Evolutionary conservation across 805 yeast species (phyloP), one percentile per base, ranked within the genome.

Genomic region (Metschnikowia amazonensis): DNA sequence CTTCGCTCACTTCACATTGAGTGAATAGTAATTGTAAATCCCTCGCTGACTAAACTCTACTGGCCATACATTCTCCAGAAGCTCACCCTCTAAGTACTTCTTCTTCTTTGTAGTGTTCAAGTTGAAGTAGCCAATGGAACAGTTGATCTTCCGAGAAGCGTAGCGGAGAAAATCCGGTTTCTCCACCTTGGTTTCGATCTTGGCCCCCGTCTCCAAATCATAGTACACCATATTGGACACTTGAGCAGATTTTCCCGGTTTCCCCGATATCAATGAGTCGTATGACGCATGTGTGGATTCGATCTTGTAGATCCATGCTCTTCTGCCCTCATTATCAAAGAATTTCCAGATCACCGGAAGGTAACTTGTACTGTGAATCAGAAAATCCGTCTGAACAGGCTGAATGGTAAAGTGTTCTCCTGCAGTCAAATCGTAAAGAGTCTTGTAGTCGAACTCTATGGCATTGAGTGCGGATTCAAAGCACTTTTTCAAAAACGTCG

Each of bases 241-340:
- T 16, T 36, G 46, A 10, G 42, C 41, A 20, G 36, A 49, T 2
- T 29, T 32, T 3, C 50, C 49, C 25, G 45, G 35, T 37, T 51
- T 50, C 23, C 53, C 46, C 16, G 50, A 37, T 33, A 44, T 39
- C 25, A 67, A 59, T 18, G 62, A 50, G 35, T 63, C 57, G 44
- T 67, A 68, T 10, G 67, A 63, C 2, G 68, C 63, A 44, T 67
- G 69, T 1, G 49, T 37, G 13, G 63, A 52, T 14, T 58, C 56
- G 18, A 70, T 64, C 57, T 75, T 79, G 62, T 81, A 84, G 14
- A 89, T 62, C 96, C 96, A 89, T 10, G 87, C 82, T 49, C 97
- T 73, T 49, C 96, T 72, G 4, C 95, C 95, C 53, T 80, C 82
- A 46, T 78, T 75, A 53, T 77, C 81, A 57, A 68, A 76, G 46